A percentile compares a stretch with the other conserved stretches of the same genome.
These are phyloP conservation scores for Chenopodium quinoa DNA, from an alignment of 148 eudicot species.

Conservation along the genomic window DNA sequence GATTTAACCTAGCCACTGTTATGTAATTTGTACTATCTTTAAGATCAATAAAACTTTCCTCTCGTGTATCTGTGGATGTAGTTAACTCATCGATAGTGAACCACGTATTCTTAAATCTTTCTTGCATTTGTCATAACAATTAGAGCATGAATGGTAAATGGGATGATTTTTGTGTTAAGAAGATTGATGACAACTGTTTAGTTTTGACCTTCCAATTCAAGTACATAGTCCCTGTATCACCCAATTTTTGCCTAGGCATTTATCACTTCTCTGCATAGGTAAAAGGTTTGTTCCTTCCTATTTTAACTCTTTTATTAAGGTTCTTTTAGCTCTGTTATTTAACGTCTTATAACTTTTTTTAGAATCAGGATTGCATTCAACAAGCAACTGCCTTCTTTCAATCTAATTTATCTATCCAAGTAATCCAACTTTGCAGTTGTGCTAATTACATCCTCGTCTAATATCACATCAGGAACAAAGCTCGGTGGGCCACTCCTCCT, in stretches of 20 bases:
- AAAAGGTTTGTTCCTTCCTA: neutral
- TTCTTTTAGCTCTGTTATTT: neutral
- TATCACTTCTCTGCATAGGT: neutral
- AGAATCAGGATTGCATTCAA: neutral
- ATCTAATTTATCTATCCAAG: no score
- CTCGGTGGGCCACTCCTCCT: no score
- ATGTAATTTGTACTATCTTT: no score
- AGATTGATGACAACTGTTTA: slow-evolving; percentile 2
- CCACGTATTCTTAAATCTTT: no score
- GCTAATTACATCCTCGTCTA: no score
- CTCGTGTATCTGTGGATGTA: no score
- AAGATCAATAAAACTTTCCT: no score
- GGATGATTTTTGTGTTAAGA: neutral
- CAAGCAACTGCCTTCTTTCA: neutral
- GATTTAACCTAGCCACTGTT: no score
- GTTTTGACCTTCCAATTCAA: slow-evolving; percentile 2
- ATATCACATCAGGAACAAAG: no score
- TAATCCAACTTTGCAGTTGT: neutral
- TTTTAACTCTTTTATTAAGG: neutral
- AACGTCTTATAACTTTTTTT: neutral
- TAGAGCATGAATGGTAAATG: neutral
- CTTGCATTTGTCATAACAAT: neutral
- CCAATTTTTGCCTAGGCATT: slow-evolving; percentile 3
- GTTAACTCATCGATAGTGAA: no score
- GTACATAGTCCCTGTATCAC: neutral